phyloP scores from a whole-genome alignment of 768 basidiomycete species.

The Tulasnella sp. region DNA sequence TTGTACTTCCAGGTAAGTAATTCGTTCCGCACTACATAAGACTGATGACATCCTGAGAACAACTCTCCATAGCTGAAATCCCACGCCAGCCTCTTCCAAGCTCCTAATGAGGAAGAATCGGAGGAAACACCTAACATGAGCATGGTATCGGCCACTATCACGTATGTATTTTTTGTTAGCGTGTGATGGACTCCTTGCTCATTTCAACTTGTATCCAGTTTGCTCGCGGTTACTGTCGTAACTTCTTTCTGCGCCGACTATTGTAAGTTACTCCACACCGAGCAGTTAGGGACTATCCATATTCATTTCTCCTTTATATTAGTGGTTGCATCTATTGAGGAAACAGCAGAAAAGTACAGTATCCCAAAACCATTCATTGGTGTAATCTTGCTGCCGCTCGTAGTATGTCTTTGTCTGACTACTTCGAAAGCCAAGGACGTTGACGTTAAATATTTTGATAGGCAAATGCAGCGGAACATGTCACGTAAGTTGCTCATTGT shows the following conservation, averaged over 20 bases:
- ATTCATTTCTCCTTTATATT: background rate
- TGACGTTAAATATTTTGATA: slow-evolving; percentile 21
- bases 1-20: slow-evolving; percentile 15
- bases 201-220: too few species aligned
- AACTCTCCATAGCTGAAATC: slow-evolving; percentile 9
- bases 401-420: slow-evolving; percentile 39
- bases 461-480: slow-evolving; percentile 78
- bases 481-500: slow-evolving; percentile 24
- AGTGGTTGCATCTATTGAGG: slow-evolving; percentile 90
- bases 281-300: background rate
- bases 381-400: slow-evolving; percentile 75
- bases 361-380: slow-evolving; percentile 82
- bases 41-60: background rate
- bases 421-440: background rate
- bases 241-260: slow-evolving; percentile 87
- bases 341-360: slow-evolving; percentile 64
- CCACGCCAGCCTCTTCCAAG: slow-evolving; percentile 13
- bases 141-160: slow-evolving; percentile 14
- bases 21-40: background rate
- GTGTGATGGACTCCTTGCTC: background rate
- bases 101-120: background rate
- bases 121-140: slow-evolving; percentile 13
- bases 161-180: background rate
- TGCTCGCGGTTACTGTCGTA: slow-evolving; percentile 60
- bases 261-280: slow-evolving; percentile 34